Evolutionary conservation across 2,329 filamentous ascomycete genomes (phyloP), one percentile per base, ranked within the genome.

Genomic region (Phyllosticta citribraziliensis): DNA sequence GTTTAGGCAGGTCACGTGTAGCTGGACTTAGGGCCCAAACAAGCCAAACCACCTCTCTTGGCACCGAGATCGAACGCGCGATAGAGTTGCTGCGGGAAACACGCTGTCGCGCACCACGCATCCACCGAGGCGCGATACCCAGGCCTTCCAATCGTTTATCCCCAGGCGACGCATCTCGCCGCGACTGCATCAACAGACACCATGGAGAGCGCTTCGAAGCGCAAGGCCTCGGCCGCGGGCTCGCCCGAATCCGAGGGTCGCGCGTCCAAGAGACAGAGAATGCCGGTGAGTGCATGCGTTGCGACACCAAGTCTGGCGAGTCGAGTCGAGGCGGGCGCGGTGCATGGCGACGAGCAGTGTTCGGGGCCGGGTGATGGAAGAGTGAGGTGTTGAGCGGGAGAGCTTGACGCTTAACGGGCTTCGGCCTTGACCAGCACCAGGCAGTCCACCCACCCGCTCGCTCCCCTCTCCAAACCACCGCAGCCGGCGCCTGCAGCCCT

Each of bases 201-300:
- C 66, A 75, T 78, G 75, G 75, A 78, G 65, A 75, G 73, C 67
- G 73, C 72, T 64, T 70, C 76, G 65, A 86, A 85, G 77, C 80
- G 83, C 72, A 84, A 84, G 74, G 77, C 78, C 52, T 75, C 77
- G 60, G 70, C 71, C 67, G 73, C 74, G 64, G 76, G 75, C 65
- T 76, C 75, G 66, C 76, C 79, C 59, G 81, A 82, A 59, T 70
- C 72, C 66, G 80, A 80, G 65, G 76, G 78, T 67, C 81, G 80
- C 70, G 78, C 80, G 68, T 74, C 79, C 64, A 86, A 85, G 78
- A 80, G 81, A 70, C 78, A 80, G 73, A 84, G 82, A 74, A 68
- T 81, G 63, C 77, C 81, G 75, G 82, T 85, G 78, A 76, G 82
- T 83, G 56, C 62, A 55, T 53, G 55, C 50, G 30, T 56, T 24